Evolutionary conservation across 2,329 filamentous ascomycete species (phyloP).

Genomic region (Parastagonospora avenae): DNA sequence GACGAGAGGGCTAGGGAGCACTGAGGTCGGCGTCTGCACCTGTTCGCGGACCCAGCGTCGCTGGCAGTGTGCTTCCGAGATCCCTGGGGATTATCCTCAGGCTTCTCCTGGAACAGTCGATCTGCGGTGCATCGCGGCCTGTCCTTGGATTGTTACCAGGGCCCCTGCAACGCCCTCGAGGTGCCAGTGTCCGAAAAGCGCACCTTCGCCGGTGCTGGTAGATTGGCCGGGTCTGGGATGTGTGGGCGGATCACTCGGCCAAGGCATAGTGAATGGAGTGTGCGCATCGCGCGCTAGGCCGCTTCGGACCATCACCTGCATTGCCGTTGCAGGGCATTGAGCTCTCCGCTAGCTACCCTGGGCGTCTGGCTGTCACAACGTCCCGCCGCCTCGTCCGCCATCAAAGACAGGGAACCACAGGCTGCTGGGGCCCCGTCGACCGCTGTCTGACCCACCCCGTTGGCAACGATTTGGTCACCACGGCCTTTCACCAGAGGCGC

Average conservation of each 20-base stretch:
- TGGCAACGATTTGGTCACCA: conserved; percentile 44
- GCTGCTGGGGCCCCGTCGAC: conserved; percentile 29
- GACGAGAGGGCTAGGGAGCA: neutral
- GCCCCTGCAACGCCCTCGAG: conserved; percentile 25
- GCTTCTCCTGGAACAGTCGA: conserved; percentile 39
- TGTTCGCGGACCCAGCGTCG: conserved; percentile 3
- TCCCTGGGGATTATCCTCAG: conserved; percentile 23
- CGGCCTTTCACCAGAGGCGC: conserved; percentile 37
- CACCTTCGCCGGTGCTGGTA: conserved; percentile 45
- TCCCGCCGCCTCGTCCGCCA: conserved; percentile 45
- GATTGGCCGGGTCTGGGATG: conserved; percentile 43
- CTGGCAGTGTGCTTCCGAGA: conserved; percentile 32
- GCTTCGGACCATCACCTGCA: conserved; percentile 44
- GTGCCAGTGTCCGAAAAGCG: conserved; percentile 43
- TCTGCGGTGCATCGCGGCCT: conserved; percentile 49
- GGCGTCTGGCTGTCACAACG: conserved; percentile 42
- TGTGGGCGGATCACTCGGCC: conserved; percentile 44
- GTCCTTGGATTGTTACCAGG: conserved; percentile 40
- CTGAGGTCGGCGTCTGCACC: neutral
- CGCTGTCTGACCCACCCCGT: conserved; percentile 46
- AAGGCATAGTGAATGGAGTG: conserved; percentile 38
- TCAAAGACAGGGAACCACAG: conserved; percentile 41
- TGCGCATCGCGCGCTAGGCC: conserved; percentile 41
- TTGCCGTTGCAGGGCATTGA: conserved; percentile 47
- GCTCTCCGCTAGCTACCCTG: conserved; percentile 35